Base-by-base conservation (phyloP, 345 rosid species). In the Leavenworthia alabamica region DNA sequence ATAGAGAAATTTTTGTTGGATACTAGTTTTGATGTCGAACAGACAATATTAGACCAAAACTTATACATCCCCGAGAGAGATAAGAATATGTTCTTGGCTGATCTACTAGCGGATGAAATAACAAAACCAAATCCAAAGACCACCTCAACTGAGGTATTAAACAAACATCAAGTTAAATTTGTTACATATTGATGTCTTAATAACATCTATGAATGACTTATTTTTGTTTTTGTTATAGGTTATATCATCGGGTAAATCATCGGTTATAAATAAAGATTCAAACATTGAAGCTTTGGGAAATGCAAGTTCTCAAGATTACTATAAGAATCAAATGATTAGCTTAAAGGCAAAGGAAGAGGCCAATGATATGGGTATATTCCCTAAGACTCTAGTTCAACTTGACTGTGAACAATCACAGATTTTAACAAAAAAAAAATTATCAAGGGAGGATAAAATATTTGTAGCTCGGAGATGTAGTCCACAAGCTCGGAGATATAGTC, bases 291-390 rank as follows among this genome's bases (percentile, higher is more conserved):
- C 22, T 41, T 31, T 68, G 60, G 53, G 53, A 31, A 32, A 40
- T 50, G 53, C 29, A 41, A 40, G 8, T n/a, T 41, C 8, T 41
- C 53, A 68, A 50, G 52, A 59, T 32, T 58, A 58, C 37, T 40
- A 5, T 33, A 67, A 20, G 64, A 67, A 67, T 40, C 43, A 67
- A 50, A 22, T 41, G 51, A 31, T 49, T 41, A 50, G 45, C 33
- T 23, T 60, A 49, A 59, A 40, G 31, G 45, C 60, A 58, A 49
- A 58, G 29, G 52, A 67, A 59, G 60, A 68, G 60, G 23, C 36
- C 29, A 24, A 51, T 51, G 35, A 40, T 49, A 2, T 48, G 50
- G 58, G 26, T 57, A 37, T 22, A 20, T 20, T 28, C 27, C 43
- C 43, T 37, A 37, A 57, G 14, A 17, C 16, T 57, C 17, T 28